Evolutionary conservation across 305 asterid genomes (phyloP).

Genomic region (Rubia occidens): DNA sequence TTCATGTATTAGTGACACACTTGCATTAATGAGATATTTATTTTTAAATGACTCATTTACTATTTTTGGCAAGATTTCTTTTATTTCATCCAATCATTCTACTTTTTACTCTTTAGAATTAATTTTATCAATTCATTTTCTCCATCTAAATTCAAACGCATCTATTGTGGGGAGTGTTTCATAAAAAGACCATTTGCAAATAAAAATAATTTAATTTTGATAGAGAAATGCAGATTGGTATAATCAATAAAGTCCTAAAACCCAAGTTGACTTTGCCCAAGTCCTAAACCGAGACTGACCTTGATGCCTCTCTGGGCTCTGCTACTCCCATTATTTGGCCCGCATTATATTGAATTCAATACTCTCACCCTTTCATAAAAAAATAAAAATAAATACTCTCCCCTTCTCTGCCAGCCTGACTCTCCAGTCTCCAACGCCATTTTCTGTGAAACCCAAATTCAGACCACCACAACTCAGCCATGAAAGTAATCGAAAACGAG

Average conservation of each 20-base stretch:
- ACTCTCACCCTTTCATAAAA: too few relatives aligned
- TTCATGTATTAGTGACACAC: too few relatives aligned
- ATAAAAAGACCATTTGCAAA: background rate
- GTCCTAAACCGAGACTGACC: background rate
- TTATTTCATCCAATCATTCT: too few relatives aligned
- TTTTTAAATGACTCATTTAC: too few relatives aligned
- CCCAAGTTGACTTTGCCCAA: background rate
- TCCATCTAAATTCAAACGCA: too few relatives aligned
- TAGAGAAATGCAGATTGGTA: background rate
- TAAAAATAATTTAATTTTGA: too few relatives aligned
- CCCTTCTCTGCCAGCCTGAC: background rate
- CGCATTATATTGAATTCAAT: background rate
- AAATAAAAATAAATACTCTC: too few relatives aligned
- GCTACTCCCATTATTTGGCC: background rate
- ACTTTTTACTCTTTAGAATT: too few relatives aligned
- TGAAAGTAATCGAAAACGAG: conserved; percentile 38
- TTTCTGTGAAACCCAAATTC: background rate
- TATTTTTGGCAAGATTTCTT: too few relatives aligned
- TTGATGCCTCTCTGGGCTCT: background rate
- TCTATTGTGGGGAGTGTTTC: too few relatives aligned
- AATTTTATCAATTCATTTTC: too few relatives aligned
- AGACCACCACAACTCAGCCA: conserved; percentile 27
- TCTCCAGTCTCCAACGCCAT: background rate
- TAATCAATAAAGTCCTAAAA: background rate
- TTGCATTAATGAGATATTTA: too few relatives aligned